Percentiles rank a stretch among this genome's conserved stretches.
Evolutionary conservation across 768 basidiomycete species (phyloP).

Genomic region (Lactifluus pinguis): DNA sequence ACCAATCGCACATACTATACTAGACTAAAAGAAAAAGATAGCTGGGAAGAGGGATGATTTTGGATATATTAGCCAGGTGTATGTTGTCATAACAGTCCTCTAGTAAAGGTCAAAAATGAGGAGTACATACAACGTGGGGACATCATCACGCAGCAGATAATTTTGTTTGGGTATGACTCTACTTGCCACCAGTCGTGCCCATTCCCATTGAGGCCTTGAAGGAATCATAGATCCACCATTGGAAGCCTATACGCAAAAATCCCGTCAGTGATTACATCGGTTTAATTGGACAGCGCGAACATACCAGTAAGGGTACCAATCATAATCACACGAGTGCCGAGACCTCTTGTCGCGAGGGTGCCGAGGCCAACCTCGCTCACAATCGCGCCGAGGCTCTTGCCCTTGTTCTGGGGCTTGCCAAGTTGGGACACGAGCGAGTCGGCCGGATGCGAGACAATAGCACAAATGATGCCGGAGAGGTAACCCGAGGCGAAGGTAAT

Average conservation of each 20-base stretch:
- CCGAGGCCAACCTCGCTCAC: slow-evolving; percentile 59
- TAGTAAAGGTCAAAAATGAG: not conserved
- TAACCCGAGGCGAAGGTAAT: slow-evolving; percentile 88
- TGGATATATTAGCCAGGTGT: not conserved
- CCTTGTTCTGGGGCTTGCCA: slow-evolving; percentile 81
- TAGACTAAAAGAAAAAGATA: slow-evolving; percentile 9
- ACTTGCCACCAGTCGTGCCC: slow-evolving; percentile 85
- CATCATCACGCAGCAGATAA: not conserved
- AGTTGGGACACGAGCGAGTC: slow-evolving; percentile 90
- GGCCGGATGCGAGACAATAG: slow-evolving; percentile 93
- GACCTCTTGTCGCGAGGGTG: slow-evolving; percentile 71
- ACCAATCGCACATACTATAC: slow-evolving; percentile 5
- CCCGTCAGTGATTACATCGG: not conserved
- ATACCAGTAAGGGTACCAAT: slow-evolving; percentile 35
- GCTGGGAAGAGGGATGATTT: not conserved
- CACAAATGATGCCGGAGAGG: slow-evolving; percentile 92
- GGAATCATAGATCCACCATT: slow-evolving; percentile 90
- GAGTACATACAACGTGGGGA: not conserved
- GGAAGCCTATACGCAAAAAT: slow-evolving; percentile 58
- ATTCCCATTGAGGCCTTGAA: slow-evolving; percentile 81
- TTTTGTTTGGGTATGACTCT: slow-evolving; percentile 25
- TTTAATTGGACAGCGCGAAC: not conserved
- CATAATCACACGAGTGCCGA: slow-evolving; percentile 82
- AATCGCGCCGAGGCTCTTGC: slow-evolving; percentile 66
- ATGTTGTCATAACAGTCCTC: slow-evolving; percentile 6